A percentile compares a stretch with the other conserved stretches of the same genome.
These are phyloP conservation scores for Dactylellina sp. DNA, from an alignment of 2,329 filamentous ascomycete genomes.

Conservation along the genomic window DNA sequence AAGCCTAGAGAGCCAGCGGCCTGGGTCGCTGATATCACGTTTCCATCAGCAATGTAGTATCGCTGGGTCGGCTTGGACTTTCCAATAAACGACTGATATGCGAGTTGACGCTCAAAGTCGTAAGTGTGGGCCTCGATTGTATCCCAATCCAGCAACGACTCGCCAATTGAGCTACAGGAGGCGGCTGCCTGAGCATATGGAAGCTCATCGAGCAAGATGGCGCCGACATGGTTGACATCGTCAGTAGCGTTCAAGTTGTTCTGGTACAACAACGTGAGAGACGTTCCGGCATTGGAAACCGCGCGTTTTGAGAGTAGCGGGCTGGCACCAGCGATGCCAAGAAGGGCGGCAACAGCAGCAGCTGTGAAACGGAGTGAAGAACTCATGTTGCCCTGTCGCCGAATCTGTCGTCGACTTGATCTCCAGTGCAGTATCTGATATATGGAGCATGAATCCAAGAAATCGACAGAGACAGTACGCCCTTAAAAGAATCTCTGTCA, in stretches of 20 bases:
- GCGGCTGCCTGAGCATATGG: constrained; percentile 63
- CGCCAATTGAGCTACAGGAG: constrained; percentile 66
- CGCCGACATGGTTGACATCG: constrained; percentile 68
- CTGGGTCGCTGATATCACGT: constrained; percentile 62
- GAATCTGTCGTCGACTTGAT: too few species aligned
- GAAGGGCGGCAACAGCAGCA: background rate
- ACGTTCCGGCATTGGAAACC: constrained; percentile 63
- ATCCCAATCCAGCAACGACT: constrained; percentile 65
- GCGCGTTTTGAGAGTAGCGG: background rate
- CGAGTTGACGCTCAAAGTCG: constrained; percentile 66
- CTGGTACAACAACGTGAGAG: constrained; percentile 68
- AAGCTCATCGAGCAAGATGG: constrained; percentile 67
- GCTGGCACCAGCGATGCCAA: background rate
- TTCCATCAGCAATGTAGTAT: constrained; percentile 65
- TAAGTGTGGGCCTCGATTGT: constrained; percentile 65
- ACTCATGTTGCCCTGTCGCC: background rate
- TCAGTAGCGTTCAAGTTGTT: constrained; percentile 70
- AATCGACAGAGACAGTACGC: too few species aligned
- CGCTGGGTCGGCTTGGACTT: constrained; percentile 63
- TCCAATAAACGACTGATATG: constrained; percentile 66
- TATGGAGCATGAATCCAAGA: background rate
- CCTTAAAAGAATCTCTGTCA: too few species aligned
- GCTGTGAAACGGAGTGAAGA: background rate
- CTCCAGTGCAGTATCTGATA: background rate
- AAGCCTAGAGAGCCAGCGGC: constrained; percentile 62